Evolutionary conservation across 2,329 filamentous ascomycete species (phyloP), one percentile per base, ranked within the genome.

Genomic region (Pyricularia sp.): DNA sequence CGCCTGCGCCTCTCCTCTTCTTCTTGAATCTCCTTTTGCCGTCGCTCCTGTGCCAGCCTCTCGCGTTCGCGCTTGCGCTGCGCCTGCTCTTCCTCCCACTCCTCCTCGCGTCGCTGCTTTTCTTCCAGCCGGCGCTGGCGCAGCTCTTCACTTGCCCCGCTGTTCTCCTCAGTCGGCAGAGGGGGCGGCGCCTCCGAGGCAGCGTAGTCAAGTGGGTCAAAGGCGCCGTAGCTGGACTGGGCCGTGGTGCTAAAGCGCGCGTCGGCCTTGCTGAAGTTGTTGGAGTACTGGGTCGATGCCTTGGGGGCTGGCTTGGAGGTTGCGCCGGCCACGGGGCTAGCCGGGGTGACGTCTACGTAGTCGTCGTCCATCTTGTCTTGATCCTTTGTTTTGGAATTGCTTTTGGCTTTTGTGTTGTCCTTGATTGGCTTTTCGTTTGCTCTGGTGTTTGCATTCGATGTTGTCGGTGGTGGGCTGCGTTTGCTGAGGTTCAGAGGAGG

Each of bases 211-310:
- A 50, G 33, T 36, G 65, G 65, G 65, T 66, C 65, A 28, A 66
- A 66, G n/a, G 25, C 65, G 65, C 65, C 65, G 65, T 66, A 66
- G 33, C 65, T 36, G 31, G 65, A 66, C 23, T 50, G 36, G 12
- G 65, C 36, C 11, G 65, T 17, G 36, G 65, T 66, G 65, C 65
- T 66, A 25, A 66, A 66, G 12, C 42, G 36, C 9, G 65, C 65
- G 65, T 66, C 65, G 36, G 65, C 65, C 33, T 50, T 36, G 65
- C 42, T 66, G 65, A 66, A 66, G 65, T 66, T 66, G 65, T 66
- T 66, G 65, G 33, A 9, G 65, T 66, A 66, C n/a, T 42, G 65
- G 5, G 20, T 50, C 23, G 33, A 20, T n/a, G 26, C 5, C 23
- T 26, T 50, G 31, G 33, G 33, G n/a, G 64, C n/a, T 14, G 12